Evolutionary conservation across 495 filamentous ascomycete genomes (phyloP).

Genomic region (Trichoderma reesei): DNA sequence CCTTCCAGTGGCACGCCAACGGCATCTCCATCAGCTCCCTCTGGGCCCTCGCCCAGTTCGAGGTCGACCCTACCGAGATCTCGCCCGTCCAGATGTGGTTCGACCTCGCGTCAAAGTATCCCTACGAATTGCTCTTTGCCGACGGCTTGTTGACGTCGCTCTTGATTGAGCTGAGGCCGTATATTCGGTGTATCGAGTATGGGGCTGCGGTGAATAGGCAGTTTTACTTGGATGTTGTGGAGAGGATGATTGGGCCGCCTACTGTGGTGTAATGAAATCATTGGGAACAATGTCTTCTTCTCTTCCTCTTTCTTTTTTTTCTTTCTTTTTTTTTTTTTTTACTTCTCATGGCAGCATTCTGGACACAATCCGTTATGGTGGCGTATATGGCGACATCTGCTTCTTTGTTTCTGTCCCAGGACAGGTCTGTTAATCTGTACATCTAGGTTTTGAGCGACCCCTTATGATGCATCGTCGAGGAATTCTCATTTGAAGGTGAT

Average conservation of each 20-base stretch:
- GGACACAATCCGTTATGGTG: not conserved
- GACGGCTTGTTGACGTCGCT: conserved; percentile 20
- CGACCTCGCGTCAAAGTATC: conserved; percentile 27
- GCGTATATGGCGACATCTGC: not conserved
- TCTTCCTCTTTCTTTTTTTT: not conserved
- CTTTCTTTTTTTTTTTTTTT: not conserved
- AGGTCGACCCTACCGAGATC: conserved; percentile 25
- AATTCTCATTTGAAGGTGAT: not conserved
- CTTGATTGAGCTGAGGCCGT: conserved; percentile 23
- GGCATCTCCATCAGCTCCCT: conserved; percentile 29
- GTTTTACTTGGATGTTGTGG: conserved; percentile 31
- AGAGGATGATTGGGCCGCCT: conserved; percentile 17
- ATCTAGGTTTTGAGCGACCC: not conserved
- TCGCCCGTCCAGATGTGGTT: conserved; percentile 46
- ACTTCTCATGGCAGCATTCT: not conserved
- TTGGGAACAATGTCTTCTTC: not conserved
- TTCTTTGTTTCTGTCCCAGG: not conserved
- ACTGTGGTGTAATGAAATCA: not conserved
- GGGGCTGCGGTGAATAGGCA: conserved; percentile 33
- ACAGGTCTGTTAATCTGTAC: not conserved
- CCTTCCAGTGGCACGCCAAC: conserved; percentile 17
- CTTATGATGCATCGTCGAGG: too few species aligned
- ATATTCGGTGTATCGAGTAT: conserved; percentile 31
- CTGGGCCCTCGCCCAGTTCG: conserved; percentile 31
- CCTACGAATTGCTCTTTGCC: conserved; percentile 15